A percentile compares a stretch with the other conserved stretches of the same genome.
Evolutionary conservation across 306 rosid genomes (phyloP).

Genomic region (Phaseolus lunatus): DNA sequence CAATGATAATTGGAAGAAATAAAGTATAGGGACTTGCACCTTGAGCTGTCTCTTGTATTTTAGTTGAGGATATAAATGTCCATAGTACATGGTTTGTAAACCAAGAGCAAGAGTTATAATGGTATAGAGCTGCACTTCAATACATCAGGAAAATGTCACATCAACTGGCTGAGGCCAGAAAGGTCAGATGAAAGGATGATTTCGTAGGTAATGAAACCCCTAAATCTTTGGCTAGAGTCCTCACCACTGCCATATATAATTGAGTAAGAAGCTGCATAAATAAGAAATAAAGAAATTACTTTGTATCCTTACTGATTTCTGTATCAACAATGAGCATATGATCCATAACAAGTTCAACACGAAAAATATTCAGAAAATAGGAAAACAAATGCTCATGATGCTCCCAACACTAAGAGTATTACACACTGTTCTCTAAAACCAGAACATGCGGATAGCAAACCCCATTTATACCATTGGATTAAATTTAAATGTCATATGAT

Average conservation of each 20-base stretch:
- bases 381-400: background rate
- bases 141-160: slow-evolving; percentile 43
- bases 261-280: slow-evolving; percentile 90
- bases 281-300: slow-evolving; percentile 42
- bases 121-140: slow-evolving; percentile 71
- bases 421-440: background rate
- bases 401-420: background rate
- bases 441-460: background rate
- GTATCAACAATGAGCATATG: slow-evolving; percentile 23
- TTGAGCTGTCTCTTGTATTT: slow-evolving; percentile 49
- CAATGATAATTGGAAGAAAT: slow-evolving; percentile 14
- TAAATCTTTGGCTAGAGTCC: slow-evolving; percentile 45
- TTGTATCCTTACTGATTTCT: slow-evolving; percentile 15
- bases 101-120: slow-evolving; percentile 61
- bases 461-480: background rate
- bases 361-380: slow-evolving; percentile 21
- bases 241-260: slow-evolving; percentile 79
- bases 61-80: slow-evolving; percentile 58
- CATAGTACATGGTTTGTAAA: slow-evolving; percentile 68
- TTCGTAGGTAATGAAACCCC: slow-evolving; percentile 5
- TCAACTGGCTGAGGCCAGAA: slow-evolving; percentile 17
- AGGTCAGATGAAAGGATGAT: slow-evolving; percentile 33
- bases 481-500: background rate
- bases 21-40: slow-evolving; percentile 53
- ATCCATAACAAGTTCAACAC: slow-evolving; percentile 30